A percentile compares a stretch with the other conserved stretches of the same genome.
Evolutionary conservation across 371 early-diverging fungal species (phyloP).

Genomic region (Rhizopus delemar): DNA sequence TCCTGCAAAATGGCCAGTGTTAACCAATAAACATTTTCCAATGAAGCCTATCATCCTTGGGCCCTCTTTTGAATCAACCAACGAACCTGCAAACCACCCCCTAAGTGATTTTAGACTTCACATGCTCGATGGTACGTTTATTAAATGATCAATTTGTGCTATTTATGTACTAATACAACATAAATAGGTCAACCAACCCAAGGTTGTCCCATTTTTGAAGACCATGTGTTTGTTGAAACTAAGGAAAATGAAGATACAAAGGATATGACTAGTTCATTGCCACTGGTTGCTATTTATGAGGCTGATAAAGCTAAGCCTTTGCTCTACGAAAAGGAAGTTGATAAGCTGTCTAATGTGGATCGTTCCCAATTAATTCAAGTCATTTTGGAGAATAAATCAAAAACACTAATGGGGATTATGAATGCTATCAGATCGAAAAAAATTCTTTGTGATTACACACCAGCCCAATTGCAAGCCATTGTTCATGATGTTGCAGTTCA

Average conservation of each 20-base stretch:
- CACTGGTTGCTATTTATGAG: conserved; percentile 1
- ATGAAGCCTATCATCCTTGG: conserved; percentile 23
- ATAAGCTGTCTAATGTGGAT: neutral
- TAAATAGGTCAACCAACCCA: neutral
- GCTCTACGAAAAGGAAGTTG: conserved; percentile 1
- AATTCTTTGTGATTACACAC: conserved; percentile 28
- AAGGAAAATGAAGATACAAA: conserved; percentile 44
- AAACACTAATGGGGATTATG: conserved; percentile 18
- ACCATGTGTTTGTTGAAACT: conserved; percentile 12
- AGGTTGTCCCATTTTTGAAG: neutral
- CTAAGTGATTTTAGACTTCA: conserved; percentile 18
- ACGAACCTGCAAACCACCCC: conserved; percentile 19
- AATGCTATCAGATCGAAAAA: conserved; percentile 9
- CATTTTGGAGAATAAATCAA: conserved; percentile 38
- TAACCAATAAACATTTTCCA: conserved; percentile 19
- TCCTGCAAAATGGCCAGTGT: conserved; percentile 20
- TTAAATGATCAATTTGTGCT: neutral
- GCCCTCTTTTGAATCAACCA: conserved; percentile 12
- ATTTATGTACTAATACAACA: neutral
- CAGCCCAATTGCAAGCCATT: conserved; percentile 44
- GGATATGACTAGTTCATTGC: conserved; percentile 7
- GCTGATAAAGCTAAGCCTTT: neutral
- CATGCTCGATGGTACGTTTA: neutral
- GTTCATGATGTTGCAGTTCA: conserved; percentile 47
- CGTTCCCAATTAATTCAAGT: conserved; percentile 30